Evolutionary conservation across 1,284 basidiomycete genomes (phyloP).

Genomic region (Vanrija humicola): DNA sequence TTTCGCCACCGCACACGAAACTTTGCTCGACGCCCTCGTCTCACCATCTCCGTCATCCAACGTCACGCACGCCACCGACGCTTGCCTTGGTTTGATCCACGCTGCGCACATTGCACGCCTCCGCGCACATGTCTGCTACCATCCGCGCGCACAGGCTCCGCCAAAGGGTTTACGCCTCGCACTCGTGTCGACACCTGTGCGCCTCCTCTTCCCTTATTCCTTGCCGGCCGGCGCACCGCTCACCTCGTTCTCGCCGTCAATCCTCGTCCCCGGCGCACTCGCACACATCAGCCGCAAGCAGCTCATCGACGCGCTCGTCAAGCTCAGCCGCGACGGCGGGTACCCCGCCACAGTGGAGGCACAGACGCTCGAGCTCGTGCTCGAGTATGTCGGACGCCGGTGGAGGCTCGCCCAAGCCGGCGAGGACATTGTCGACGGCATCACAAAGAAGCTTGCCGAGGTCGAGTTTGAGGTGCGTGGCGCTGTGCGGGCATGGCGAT

Average conservation of each 20-base stretch:
- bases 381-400: constrained; percentile 32
- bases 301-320: constrained; percentile 27
- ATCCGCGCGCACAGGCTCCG: constrained; percentile 1
- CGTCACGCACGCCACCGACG: neutral
- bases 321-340: constrained; percentile 11
- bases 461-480: constrained; percentile 35
- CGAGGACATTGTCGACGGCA: constrained; percentile 22
- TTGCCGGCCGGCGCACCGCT: constrained; percentile 10
- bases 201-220: constrained; percentile 24
- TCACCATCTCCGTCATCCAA: neutral
- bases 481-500: no score
- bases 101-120: neutral
- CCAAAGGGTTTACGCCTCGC: constrained; percentile 4
- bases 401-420: constrained; percentile 20
- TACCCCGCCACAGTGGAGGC: constrained; percentile 6
- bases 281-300: constrained; percentile 20
- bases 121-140: neutral
- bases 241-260: neutral
- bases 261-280: constrained; percentile 14
- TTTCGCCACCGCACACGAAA: neutral
- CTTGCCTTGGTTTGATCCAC: neutral
- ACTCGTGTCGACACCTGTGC: constrained; percentile 3
- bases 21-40: neutral
- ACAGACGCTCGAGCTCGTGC: constrained; percentile 23
- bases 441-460: constrained; percentile 40